phyloP scores from a whole-genome alignment of 805 yeast species.

The Clavispora santaluciae region DNA sequence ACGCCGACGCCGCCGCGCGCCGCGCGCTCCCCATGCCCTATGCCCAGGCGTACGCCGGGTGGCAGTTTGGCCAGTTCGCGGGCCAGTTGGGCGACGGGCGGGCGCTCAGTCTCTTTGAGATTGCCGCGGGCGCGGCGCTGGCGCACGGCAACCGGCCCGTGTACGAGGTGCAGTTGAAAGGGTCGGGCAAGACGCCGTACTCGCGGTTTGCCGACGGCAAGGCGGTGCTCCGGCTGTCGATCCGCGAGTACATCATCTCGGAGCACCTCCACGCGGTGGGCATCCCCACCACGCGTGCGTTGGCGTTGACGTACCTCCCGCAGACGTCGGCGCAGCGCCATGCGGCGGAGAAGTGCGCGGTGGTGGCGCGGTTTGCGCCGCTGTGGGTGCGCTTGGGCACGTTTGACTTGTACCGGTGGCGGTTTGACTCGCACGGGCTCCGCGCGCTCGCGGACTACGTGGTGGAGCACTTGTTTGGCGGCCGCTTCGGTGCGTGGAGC shows the following conservation, averaged over 20 bases:
- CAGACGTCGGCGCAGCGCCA: conserved; percentile 70
- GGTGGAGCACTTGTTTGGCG: conserved; percentile 54
- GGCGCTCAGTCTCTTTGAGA: conserved; percentile 75
- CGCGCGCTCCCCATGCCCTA: conserved; percentile 58
- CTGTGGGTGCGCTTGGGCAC: conserved; percentile 86
- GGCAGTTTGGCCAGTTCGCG: conserved; percentile 94
- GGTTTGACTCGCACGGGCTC: conserved; percentile 63
- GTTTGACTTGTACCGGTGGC: conserved; percentile 75
- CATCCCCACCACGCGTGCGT: conserved; percentile 81
- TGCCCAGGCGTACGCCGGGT: conserved; percentile 91
- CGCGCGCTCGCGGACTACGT: conserved; percentile 66
- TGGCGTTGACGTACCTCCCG: conserved; percentile 69
- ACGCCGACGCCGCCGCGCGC: conserved; percentile 18
- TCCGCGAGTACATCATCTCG: conserved; percentile 81
- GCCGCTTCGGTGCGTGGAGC: background rate
- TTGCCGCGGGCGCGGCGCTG: conserved; percentile 33
- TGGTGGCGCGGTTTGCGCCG: conserved; percentile 78
- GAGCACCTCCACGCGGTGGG: conserved; percentile 79
- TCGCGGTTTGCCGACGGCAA: conserved; percentile 96
- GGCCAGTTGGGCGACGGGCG: conserved; percentile 98
- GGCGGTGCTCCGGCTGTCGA: conserved; percentile 83
- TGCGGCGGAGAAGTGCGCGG: conserved; percentile 74
- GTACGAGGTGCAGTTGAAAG: conserved; percentile 80
- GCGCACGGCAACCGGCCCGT: conserved; percentile 26
- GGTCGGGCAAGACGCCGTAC: conserved; percentile 88